phyloP scores from a whole-genome alignment of 108 stramenopile species.

The Skeletonema grethae region DNA sequence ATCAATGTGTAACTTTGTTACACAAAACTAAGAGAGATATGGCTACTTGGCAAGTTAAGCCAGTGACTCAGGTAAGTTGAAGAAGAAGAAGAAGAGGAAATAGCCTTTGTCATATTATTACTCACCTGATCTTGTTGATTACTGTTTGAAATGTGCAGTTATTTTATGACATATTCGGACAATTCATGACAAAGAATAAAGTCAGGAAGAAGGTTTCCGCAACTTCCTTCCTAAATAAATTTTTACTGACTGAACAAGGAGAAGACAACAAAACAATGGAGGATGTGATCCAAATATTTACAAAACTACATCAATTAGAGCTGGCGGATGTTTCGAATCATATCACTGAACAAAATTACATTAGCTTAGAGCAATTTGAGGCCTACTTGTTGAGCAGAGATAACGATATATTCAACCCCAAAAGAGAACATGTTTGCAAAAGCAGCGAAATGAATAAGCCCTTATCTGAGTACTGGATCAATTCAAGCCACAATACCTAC shows the following conservation, averaged over 20 bases:
- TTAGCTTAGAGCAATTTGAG: constrained; percentile 68
- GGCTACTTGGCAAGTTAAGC: constrained; percentile 76
- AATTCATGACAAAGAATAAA: constrained; percentile 50
- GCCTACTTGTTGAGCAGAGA: constrained; percentile 60
- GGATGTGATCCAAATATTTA: constrained; percentile 55
- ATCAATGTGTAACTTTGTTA: constrained; percentile 76
- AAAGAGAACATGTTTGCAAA: constrained; percentile 42
- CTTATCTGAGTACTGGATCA: constrained; percentile 92
- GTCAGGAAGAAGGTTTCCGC: constrained; percentile 50
- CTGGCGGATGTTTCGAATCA: constrained; percentile 62
- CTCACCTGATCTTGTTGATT: not conserved
- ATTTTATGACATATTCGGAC: constrained; percentile 48
- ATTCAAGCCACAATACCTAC: constrained; percentile 97
- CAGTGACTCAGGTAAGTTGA: constrained; percentile 31
- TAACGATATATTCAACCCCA: constrained; percentile 79
- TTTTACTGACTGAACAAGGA: constrained; percentile 60
- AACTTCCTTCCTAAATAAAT: constrained; percentile 55
- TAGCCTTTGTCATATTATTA: not conserved
- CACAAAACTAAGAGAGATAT: constrained; percentile 83
- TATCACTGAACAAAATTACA: constrained; percentile 46
- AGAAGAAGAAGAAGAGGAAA: no score
- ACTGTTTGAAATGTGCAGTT: not conserved
- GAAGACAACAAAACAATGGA: constrained; percentile 52
- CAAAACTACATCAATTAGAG: constrained; percentile 57
- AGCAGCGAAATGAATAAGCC: constrained; percentile 65